phyloP scores from a whole-genome alignment of 257 asterid genomes.

The Forsythia suspensa region DNA sequence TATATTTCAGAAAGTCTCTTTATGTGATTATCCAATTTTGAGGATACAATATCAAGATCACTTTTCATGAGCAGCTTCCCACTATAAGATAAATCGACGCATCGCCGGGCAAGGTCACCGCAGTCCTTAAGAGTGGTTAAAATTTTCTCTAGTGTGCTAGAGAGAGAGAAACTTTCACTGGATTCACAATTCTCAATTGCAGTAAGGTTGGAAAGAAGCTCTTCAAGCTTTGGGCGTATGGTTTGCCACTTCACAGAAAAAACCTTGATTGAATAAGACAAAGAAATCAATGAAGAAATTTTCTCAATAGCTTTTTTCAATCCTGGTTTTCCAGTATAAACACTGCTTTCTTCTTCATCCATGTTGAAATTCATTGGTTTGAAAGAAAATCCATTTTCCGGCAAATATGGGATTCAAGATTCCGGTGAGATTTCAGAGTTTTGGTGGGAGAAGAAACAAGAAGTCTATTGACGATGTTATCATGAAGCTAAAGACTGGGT shows the following conservation, averaged over 20 bases:
- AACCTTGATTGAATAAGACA: slow-evolving; percentile 61
- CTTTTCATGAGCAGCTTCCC: slow-evolving; percentile 95
- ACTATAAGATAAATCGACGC: slow-evolving; percentile 54
- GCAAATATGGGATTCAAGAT: slow-evolving; percentile 22
- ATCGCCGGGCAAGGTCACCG: slow-evolving; percentile 48
- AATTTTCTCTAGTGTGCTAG: slow-evolving; percentile 53
- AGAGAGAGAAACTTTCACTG: slow-evolving; percentile 46
- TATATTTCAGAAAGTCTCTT: slow-evolving; percentile 58
- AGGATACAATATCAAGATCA: slow-evolving; percentile 65
- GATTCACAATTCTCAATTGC: slow-evolving; percentile 67
- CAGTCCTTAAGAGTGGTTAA: slow-evolving; percentile 43
- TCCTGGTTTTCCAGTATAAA: slow-evolving; percentile 23
- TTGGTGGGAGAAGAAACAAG: slow-evolving; percentile 9
- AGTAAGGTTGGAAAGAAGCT: slow-evolving; percentile 61
- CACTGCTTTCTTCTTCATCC: slow-evolving; percentile 42
- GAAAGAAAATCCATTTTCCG: slow-evolving; percentile 30
- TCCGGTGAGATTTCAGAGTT: slow-evolving; percentile 40
- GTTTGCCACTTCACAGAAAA: slow-evolving; percentile 73
- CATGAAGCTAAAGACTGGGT: slow-evolving; percentile 29
- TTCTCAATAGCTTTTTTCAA: slow-evolving; percentile 40
- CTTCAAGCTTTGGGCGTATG: slow-evolving; percentile 63
- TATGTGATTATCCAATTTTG: slow-evolving; percentile 51
- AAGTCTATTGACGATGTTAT: slow-evolving; percentile 29
- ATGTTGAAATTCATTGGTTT: slow-evolving; percentile 30
- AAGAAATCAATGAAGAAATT: slow-evolving; percentile 61